phyloP scores from a whole-genome alignment of 2,329 filamentous ascomycete species.

The Microsporum canis region DNA sequence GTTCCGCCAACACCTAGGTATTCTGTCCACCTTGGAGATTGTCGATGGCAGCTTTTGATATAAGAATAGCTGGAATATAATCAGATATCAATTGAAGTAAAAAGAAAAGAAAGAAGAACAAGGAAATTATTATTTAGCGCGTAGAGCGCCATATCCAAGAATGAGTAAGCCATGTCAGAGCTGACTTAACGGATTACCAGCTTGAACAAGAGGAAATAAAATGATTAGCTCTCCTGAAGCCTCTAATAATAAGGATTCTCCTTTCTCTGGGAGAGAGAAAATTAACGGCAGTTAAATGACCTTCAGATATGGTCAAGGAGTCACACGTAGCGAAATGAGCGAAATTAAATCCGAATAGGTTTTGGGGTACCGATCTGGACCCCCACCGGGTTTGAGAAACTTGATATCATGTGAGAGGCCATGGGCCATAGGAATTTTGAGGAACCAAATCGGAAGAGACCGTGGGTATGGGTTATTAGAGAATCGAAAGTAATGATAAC shows the following conservation, averaged over 20 bases:
- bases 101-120: background rate
- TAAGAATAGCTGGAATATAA: background rate
- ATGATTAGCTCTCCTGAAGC: background rate
- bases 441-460: background rate
- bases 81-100: background rate
- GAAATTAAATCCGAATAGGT: constrained; percentile 1
- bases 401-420: constrained; percentile 4
- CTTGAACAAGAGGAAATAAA: background rate
- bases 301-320: background rate
- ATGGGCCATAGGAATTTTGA: background rate
- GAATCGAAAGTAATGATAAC: background rate
- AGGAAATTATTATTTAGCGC: constrained; percentile 1
- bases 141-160: constrained; percentile 1
- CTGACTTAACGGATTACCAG: background rate
- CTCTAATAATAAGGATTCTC: background rate
- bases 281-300: background rate
- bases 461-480: background rate
- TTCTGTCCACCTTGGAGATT: background rate
- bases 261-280: background rate
- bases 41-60: background rate
- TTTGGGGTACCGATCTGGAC: background rate
- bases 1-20: background rate
- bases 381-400: background rate
- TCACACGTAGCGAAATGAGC: background rate
- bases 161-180: constrained; percentile 1